A percentile compares a stretch with the other conserved stretches of the same genome.
phyloP scores from a whole-genome alignment of 164 flowering plant species.

The grape (Vitis vinifera) region DNA sequence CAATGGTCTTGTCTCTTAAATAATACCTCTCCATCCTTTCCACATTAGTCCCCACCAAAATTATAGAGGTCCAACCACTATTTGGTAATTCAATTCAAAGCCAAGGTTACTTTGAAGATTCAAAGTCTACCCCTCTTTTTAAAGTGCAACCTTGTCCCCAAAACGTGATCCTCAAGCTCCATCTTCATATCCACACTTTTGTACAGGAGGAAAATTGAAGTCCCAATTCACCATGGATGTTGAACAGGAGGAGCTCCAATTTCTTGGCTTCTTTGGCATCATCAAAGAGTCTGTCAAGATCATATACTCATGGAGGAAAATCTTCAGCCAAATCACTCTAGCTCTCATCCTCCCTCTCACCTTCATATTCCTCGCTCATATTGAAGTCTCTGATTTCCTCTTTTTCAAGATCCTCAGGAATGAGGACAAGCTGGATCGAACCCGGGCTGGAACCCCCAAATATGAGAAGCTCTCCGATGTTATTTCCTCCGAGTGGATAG shows the following conservation, averaged over 20 bases:
- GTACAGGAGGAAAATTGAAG: not conserved
- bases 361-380: constrained; percentile 26
- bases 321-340: constrained; percentile 29
- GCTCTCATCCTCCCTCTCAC: constrained; percentile 30
- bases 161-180: not conserved
- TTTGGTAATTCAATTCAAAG: no score
- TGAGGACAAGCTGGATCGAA: not conserved
- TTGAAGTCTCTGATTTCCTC: constrained; percentile 12
- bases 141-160: no score
- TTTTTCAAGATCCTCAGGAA: constrained; percentile 1
- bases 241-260: constrained; percentile 25
- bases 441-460: not conserved
- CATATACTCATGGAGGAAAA: constrained; percentile 23
- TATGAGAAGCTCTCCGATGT: not conserved
- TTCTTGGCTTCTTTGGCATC: constrained; percentile 26
- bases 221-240: constrained; percentile 7
- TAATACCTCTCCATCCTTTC: no score
- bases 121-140: no score
- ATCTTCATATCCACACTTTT: not conserved
- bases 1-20: no score
- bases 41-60: no score
- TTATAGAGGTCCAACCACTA: no score
- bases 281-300: constrained; percentile 24
- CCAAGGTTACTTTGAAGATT: no score
- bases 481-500: constrained; percentile 13